Evolutionary conservation across 192 early-diverging fungal genomes (phyloP).

Genomic region (Linnemannia schmuckeri): DNA sequence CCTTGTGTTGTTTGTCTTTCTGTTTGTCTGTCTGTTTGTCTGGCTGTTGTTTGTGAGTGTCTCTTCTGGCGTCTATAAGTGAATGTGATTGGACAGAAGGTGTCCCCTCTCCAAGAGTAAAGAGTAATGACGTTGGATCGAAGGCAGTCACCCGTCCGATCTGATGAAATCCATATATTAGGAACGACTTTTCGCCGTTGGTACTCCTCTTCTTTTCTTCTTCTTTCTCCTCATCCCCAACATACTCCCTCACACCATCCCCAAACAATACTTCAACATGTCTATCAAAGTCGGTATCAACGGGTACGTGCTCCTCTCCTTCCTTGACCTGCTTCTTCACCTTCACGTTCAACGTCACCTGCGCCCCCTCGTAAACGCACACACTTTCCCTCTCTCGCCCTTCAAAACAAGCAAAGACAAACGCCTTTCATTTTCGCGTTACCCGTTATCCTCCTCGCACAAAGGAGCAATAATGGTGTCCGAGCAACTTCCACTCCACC

Average conservation of each 20-base stretch:
- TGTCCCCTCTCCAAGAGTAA: not conserved
- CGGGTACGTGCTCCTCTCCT: conserved; percentile 36
- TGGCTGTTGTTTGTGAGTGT: too few relatives aligned
- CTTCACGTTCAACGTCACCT: not conserved
- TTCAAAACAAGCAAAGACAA: not conserved
- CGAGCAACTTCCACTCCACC: not conserved
- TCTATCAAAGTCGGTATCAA: conserved; percentile 56
- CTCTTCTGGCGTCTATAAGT: not conserved
- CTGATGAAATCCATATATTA: not conserved
- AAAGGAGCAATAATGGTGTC: not conserved
- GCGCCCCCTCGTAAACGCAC: not conserved
- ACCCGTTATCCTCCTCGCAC: not conserved
- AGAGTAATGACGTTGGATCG: conserved; percentile 20
- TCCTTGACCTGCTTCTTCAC: not conserved
- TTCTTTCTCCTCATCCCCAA: conserved; percentile 35
- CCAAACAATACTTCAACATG: conserved; percentile 31
- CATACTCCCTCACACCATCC: not conserved
- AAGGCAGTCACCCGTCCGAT: conserved; percentile 13
- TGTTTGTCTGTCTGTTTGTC: too few relatives aligned
- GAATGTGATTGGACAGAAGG: not conserved
- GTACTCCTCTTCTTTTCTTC: conserved; percentile 2
- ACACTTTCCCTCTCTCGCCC: not conserved
- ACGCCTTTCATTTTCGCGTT: not conserved
- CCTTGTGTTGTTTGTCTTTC: not conserved
- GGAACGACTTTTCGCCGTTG: not conserved